Percentiles rank a stretch among this genome's conserved stretches.
Evolutionary conservation across 2,329 filamentous ascomycete species (phyloP).

Genomic region (Epichloe coenophiala): DNA sequence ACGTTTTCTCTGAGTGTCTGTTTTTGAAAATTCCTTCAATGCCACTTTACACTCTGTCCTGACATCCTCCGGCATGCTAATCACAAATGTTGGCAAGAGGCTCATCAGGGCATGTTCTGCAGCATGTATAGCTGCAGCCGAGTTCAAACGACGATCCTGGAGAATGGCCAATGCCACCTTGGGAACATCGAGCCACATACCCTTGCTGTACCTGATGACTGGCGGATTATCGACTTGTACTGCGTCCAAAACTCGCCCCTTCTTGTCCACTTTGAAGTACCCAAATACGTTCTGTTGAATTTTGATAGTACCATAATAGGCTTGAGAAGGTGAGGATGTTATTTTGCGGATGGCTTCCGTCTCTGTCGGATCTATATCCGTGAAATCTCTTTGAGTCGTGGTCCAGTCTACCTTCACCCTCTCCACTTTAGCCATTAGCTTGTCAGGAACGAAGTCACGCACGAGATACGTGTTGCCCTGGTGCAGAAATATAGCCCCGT

Average conservation of each 20-base stretch:
- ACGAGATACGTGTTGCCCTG: constrained; percentile 91
- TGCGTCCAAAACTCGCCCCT: constrained; percentile 74
- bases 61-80: constrained; percentile 81
- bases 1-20: constrained; percentile 59
- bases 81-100: constrained; percentile 80
- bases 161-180: constrained; percentile 67
- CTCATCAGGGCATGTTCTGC: constrained; percentile 84
- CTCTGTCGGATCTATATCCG: constrained; percentile 85
- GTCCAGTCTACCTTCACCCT: constrained; percentile 89
- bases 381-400: constrained; percentile 83
- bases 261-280: constrained; percentile 92
- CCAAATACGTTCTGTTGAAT: constrained; percentile 86
- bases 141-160: constrained; percentile 55
- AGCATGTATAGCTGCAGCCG: constrained; percentile 83
- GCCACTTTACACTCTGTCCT: constrained; percentile 87
- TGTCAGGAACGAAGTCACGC: constrained; percentile 71
- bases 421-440: constrained; percentile 74
- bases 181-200: constrained; percentile 92
- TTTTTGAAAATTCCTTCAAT: constrained; percentile 71
- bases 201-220: constrained; percentile 71
- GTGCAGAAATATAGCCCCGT: constrained; percentile 92
- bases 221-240: constrained; percentile 89
- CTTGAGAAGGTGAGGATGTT: constrained; percentile 45
- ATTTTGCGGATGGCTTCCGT: constrained; percentile 77
- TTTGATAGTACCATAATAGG: constrained; percentile 76